Evolutionary conservation across 768 basidiomycete genomes (phyloP), one percentile per base, ranked within the genome.

Genomic region (Leccinum subgranulosum): DNA sequence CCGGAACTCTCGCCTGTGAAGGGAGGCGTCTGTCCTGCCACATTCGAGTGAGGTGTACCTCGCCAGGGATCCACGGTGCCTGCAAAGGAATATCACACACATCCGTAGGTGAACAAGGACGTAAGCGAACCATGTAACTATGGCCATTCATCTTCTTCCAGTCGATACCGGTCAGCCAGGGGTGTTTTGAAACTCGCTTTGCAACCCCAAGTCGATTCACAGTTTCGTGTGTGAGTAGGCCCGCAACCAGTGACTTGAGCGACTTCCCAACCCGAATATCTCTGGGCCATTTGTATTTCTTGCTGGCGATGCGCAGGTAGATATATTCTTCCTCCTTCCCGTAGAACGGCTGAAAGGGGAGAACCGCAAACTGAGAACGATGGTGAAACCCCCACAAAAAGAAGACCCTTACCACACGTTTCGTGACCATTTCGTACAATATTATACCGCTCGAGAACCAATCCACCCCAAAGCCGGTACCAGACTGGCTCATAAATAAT

Each of bases 371-470:
- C 29, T 17, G 14, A 49, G 19, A 27, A 19, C 34, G 1, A 17
- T 17, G 46, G 12, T 23, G 10, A 39, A 36, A 36, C 8, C 3
- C 7, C 36, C 39, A 23, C 45, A 12, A 10, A 9, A 57, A 64
- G 49, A 41, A 25, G 9, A n/a, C 17, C 66, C 76, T 57, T 62
- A 69, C 72, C 56, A 69, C 59, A 54, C 66, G 68, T 34, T 73
- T 67, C 4, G 79, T 76, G 4, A 76, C 62, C 79, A 86, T 81
- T 62, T 86, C 83, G 56, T 75, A 86, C 25, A 85, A 62, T 23
- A 77, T 72, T 11, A 79, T 64, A 0, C 82, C 84, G 25, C 72
- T 72, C 21, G 83, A 71, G 77, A 81, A 85, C 83, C 83, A 84
- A 66, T 86, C 84, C 10, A 81, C 61, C 1, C 73, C 67, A 31